These are phyloP conservation scores for Pythium guiyangense DNA, from an alignment of 352 stramenopile genomes.

Conservation along the genomic window DNA sequence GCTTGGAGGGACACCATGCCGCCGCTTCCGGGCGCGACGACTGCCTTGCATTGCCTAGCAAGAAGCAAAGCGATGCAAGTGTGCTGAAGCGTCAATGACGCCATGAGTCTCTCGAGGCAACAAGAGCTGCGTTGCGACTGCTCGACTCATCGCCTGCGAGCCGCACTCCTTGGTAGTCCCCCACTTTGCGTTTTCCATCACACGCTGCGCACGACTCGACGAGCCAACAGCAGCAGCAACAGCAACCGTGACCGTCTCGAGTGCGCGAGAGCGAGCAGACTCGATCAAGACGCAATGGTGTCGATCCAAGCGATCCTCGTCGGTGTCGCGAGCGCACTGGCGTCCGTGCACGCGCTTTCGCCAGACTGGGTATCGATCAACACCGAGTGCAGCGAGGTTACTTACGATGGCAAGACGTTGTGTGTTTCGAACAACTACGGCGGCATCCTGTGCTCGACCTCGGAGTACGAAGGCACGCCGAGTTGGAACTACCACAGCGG, in stretches of 20 bases:
- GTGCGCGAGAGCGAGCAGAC: neutral
- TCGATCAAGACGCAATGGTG: slow-evolving; percentile 7
- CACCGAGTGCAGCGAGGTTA: slow-evolving; percentile 4
- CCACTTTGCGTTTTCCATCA: slow-evolving; percentile 9
- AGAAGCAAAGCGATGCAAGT: no score
- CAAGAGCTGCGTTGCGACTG: no score
- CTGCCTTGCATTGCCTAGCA: neutral
- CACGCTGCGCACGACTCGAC: neutral
- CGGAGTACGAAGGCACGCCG: neutral
- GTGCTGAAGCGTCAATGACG: no score
- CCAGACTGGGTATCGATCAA: slow-evolving; percentile 8
- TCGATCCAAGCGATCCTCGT: slow-evolving; percentile 11
- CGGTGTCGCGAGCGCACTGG: neutral
- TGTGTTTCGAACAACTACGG: slow-evolving; percentile 6
- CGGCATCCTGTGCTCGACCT: slow-evolving; percentile 10
- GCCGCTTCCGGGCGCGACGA: neutral
- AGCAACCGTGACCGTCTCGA: no score
- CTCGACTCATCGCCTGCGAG: neutral
- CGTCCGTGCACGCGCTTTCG: neutral
- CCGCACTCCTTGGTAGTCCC: neutral
- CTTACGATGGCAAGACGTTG: slow-evolving; percentile 15
- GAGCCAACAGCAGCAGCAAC: neutral
- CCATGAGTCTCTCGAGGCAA: no score
- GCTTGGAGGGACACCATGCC: neutral
- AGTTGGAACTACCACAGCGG: neutral